Evolutionary conservation across 2,329 filamentous ascomycete genomes (phyloP), one percentile per base, ranked within the genome.

Genomic region (Mycogone perniciosa): DNA sequence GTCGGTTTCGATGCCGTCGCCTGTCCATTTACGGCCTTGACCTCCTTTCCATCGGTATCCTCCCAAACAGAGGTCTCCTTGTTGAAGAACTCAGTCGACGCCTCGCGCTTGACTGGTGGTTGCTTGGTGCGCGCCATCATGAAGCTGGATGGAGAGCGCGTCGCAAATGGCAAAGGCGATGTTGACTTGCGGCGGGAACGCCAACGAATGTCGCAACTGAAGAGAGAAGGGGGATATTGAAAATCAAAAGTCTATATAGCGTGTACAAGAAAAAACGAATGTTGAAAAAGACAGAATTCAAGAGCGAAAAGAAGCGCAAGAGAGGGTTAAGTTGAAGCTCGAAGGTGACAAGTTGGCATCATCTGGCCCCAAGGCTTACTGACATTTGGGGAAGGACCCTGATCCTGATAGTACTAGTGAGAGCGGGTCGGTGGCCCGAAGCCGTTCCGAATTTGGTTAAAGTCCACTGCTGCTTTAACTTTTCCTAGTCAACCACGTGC

Each of bases 61-160:
- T 71, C 64, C 66, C 67, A 70, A n/a, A 56, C 53, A 6, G 68
- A 68, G 44, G 64, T 73, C 30, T 55, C 62, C 57, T 76, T 78
- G 62, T 76, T 76, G 45, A 82, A 79, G 64, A 82, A 81, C 62
- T 88, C 83, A 29, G 82, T 85, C 6, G 85, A 88, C 2, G 80
- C 71, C 57, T 81, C 78, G 64, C 85, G 81, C 65, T 81, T 79
- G 52, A 85, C 69, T 7, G 86, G 83, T 37, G 78, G 72, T 68
- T 88, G 84, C 69, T 90, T 89, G 50, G 77, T 79, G 61, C 86
- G 81, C 54, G 85, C 86, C 86, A 90, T 89, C 56, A 57, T 48
- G 10, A 30, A 38, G 20, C 3, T 6, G 6, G n/a, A 20, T 20
- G 9, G 35, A 38, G 35, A n/a, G 35, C 35, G 35, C 35, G 35